Base-by-base conservation (phyloP, 495 filamentous ascomycete genomes). In the Penicillium nucicola region DNA sequence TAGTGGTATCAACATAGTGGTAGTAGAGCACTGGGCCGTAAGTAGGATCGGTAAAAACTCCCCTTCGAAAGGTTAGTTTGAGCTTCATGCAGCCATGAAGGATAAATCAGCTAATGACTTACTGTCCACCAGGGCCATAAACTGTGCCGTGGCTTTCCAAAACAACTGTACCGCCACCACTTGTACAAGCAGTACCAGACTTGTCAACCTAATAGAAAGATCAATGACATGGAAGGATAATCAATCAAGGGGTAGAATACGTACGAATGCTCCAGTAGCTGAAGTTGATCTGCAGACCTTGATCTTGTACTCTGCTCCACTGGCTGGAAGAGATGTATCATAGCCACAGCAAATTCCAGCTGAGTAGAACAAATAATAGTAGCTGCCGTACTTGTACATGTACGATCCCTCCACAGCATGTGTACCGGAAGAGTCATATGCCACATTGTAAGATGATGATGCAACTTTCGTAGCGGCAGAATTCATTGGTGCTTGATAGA, bases 61-160 rank as follows among this genome's bases (percentile, higher is more conserved):
- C 79, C 57, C 70, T 72, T 34, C 1, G 37, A 4, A 8, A 12
- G 13, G 22, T 70, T 46, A 62, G 55, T 32, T 14, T 47, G 12
- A 9, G 6, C 19, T 19, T 39, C 38, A 5, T 11, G 22, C 22
- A 20, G 13, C 9, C 10, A 14, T 4, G 1, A 20, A 34, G 19
- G 23, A 15, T 2, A 14, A n/a, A n/a, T 31, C 15, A 13, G 11
- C 28, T 14, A 32, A 38, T 14, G 17, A 64, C 71, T 31, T 67
- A 73, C 77, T 89, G 85, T 31, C 87, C 88, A 36, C 87, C 88
- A 11, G 88, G 86, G 13, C 81, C 87, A 60, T 92, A 92, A 1
- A 87, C 78, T 14, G 65, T 78, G 2, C 66, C 84, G 42, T 89
- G 84, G 5, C 74, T 80, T 35, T 75, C 75, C 0, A 90, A 68